phyloP scores from a whole-genome alignment of 768 basidiomycete species.

The Mycena pura region DNA sequence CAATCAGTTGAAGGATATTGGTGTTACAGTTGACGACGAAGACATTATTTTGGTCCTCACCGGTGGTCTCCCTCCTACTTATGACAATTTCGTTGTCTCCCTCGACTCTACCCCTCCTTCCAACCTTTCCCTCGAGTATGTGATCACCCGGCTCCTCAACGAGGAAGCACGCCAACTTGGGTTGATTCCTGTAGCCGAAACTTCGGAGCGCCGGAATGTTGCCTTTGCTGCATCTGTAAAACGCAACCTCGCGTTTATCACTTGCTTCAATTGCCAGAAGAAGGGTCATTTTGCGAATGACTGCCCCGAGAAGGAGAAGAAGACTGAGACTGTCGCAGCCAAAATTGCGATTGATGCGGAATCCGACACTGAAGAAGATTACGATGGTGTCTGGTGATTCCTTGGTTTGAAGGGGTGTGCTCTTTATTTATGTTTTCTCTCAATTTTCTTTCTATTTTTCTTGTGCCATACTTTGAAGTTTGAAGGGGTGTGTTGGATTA shows the following conservation, averaged over 20 bases:
- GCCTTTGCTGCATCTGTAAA: not conserved
- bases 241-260: not conserved
- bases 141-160: conserved; percentile 25
- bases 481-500: too few species aligned
- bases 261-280: conserved; percentile 7
- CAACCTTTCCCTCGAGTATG: conserved; percentile 25
- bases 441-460: too few species aligned
- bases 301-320: not conserved
- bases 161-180: conserved; percentile 20
- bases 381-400: too few species aligned
- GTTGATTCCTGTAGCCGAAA: not conserved
- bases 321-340: too few species aligned
- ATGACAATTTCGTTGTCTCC: conserved; percentile 23
- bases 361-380: too few species aligned
- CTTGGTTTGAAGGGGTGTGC: too few species aligned
- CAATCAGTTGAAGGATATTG: conserved; percentile 26
- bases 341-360: too few species aligned
- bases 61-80: conserved; percentile 15
- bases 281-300: not conserved
- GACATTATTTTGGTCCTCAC: conserved; percentile 39
- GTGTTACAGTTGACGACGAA: conserved; percentile 29
- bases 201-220: not conserved
- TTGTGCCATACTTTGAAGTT: too few species aligned
- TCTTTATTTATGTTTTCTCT: too few species aligned
- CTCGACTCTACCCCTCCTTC: conserved; percentile 19